Evolutionary conservation across 2,329 filamentous ascomycete species (phyloP).

Genomic region (Zymoseptoria ardabiliae): DNA sequence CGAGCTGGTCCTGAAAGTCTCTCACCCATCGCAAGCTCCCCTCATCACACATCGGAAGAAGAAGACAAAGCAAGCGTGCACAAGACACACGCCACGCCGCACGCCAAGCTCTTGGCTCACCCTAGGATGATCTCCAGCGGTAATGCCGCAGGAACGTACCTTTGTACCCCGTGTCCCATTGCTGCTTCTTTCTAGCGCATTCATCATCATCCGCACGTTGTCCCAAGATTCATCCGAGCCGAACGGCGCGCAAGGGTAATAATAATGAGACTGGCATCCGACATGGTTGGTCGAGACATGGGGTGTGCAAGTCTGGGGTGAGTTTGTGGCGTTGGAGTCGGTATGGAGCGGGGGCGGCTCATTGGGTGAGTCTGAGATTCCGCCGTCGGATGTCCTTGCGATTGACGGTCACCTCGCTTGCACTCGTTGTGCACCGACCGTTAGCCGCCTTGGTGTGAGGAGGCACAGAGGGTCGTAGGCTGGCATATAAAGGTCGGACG

Average conservation of each 20-base stretch:
- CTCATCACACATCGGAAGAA: too few species aligned
- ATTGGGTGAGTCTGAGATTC: not conserved
- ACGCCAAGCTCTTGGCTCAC: not conserved
- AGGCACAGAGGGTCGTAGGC: not conserved
- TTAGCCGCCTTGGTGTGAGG: not conserved
- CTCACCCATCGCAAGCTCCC: too few species aligned
- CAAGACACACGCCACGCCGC: not conserved
- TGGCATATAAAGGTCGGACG: not conserved
- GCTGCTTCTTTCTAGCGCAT: not conserved
- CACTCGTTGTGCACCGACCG: not conserved
- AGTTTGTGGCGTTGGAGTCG: not conserved
- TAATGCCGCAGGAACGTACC: not conserved
- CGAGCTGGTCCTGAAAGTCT: too few species aligned
- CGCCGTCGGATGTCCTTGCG: not conserved
- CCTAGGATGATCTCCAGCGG: not conserved
- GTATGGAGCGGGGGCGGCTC: not conserved
- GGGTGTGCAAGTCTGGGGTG: not conserved
- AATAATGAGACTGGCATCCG: not conserved
- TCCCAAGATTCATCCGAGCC: not conserved
- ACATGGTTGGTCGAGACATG: not conserved
- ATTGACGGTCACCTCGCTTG: not conserved
- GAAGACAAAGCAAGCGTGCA: not conserved
- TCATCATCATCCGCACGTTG: not conserved
- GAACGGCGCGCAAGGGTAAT: not conserved
- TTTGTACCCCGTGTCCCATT: not conserved